Evolutionary conservation across 306 rosid genomes (phyloP), one percentile per base, ranked within the genome.

Genomic region (Acmispon strigosus): DNA sequence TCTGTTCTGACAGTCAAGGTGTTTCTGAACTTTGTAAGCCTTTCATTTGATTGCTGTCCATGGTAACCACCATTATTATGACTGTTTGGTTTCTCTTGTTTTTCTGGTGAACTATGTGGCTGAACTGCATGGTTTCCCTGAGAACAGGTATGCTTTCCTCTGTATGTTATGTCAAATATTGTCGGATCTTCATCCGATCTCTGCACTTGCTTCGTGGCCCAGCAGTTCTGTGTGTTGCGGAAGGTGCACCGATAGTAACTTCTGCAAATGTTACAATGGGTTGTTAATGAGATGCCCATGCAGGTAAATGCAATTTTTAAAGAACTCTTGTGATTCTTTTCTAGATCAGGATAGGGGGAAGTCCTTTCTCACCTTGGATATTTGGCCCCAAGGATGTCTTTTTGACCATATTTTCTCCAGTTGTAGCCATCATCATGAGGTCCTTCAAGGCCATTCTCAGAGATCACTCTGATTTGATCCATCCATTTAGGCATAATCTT

Each of bases 331-430:
- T 74, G 36, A 55, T 69, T 34, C 36, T 32, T 66, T 48, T 68
- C 64, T 68, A 16, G 27, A 54, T 52, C 65, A 18, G 16, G 27
- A 72, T 37, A 18, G 14, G 18, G 39, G 10, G n/a, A 62, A 75
- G 56, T 53, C 47, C 8, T 24, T 6, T 18, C 54, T 75, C 75
- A 92, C 98, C 98, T 92, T 2, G 96, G 98, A 82, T 84, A 76
- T 79, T 81, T 89, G 77, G 98, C 84, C 39, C 95, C 88, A 0
- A 92, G 89, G 78, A 92, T 92, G 74, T 89, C 98, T 72, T 92
- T 92, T 70, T 92, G 98, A 52, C 98, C 98, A 43, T 92, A 92
- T 73, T 89, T 92, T 86, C 98, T 86, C 98, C 98, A 92, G 82
- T 83, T 86, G 60, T 76, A 86, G 74, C 98, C 96, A 61, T 92